Conservation (phyloP, 805 yeast genomes). For the Candida ponderosae region DNA sequence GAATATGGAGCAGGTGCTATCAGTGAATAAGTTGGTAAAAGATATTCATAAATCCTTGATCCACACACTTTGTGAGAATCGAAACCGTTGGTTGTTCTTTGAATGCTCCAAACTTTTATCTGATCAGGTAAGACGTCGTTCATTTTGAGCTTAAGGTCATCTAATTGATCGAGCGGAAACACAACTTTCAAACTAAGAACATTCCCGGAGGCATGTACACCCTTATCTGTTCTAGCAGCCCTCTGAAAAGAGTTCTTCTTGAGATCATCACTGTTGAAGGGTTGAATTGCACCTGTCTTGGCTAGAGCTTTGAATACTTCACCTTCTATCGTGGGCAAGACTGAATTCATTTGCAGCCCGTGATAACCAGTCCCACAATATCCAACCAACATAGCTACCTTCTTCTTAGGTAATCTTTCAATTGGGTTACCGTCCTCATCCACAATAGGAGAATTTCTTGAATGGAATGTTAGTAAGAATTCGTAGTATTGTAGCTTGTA, state of each 20-base stretch:
- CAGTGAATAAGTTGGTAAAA: constrained; percentile 85
- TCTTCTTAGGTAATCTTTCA: constrained; percentile 72
- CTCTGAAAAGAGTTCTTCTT: constrained; percentile 83
- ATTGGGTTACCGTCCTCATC: constrained; percentile 61
- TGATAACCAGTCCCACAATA: constrained; percentile 96
- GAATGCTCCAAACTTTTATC: constrained; percentile 88
- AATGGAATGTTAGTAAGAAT: constrained; percentile 7
- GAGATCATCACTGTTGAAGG: constrained; percentile 80
- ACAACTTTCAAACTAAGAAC: constrained; percentile 79
- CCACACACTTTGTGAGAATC: constrained; percentile 95
- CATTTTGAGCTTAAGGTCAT: constrained; percentile 44
- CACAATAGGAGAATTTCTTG: constrained; percentile 20
- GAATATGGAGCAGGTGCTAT: constrained; percentile 84
- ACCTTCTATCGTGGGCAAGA: constrained; percentile 82
- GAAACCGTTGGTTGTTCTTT: constrained; percentile 81
- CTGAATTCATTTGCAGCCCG: constrained; percentile 93
- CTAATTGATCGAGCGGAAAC: constrained; percentile 68
- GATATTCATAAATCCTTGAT: constrained; percentile 87
- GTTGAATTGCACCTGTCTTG: constrained; percentile 81
- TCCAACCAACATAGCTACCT: constrained; percentile 86
- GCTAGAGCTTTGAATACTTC: constrained; percentile 78
- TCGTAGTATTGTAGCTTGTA: not conserved
- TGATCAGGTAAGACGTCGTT: constrained; percentile 75
- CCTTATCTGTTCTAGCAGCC: constrained; percentile 88
- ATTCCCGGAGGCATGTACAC: constrained; percentile 97